Conservation (phyloP, 2,329 filamentous ascomycete genomes). For the Cordyceps farinosa region DNA sequence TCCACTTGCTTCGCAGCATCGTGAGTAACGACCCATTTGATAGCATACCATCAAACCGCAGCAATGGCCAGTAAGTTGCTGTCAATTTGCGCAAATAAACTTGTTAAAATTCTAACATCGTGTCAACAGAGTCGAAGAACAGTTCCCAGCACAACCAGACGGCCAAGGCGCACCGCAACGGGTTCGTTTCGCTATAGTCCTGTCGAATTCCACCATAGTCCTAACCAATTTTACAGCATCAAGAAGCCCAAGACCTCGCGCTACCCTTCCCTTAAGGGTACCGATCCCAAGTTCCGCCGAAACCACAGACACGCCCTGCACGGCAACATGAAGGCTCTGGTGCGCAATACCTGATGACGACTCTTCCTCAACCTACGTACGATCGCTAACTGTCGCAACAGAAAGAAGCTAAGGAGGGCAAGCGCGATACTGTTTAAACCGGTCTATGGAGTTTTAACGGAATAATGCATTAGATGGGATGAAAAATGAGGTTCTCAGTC, state of each 20-base stretch:
- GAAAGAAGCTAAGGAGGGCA: constrained; percentile 98
- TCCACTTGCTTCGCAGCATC: constrained; percentile 26
- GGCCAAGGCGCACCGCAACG: constrained; percentile 99
- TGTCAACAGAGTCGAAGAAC: constrained; percentile 90
- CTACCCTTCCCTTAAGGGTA: constrained; percentile 98
- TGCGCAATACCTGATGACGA: constrained; percentile 54
- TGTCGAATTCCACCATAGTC: constrained; percentile 22
- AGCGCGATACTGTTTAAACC: constrained; percentile 77
- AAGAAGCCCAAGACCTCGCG: constrained; percentile 99
- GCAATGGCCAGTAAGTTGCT: constrained; percentile 40
- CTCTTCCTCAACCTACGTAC: constrained; percentile 13
- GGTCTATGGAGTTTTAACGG: constrained; percentile 2
- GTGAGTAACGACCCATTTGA: constrained; percentile 17
- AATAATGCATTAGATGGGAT: constrained; percentile 18
- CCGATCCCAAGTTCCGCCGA: constrained; percentile 99
- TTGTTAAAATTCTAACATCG: neutral
- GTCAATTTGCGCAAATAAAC: neutral
- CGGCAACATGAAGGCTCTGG: constrained; percentile 96
- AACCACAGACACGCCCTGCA: constrained; percentile 99
- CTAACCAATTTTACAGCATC: constrained; percentile 62
- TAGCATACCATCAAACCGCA: constrained; percentile 29
- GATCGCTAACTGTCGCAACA: constrained; percentile 41
- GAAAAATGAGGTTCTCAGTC: constrained; percentile 15
- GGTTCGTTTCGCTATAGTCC: constrained; percentile 57
- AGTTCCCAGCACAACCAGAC: constrained; percentile 98